Evolutionary conservation across 2,329 filamentous ascomycete species (phyloP), one percentile per base, ranked within the genome.

Genomic region (Zasmidium cellare): DNA sequence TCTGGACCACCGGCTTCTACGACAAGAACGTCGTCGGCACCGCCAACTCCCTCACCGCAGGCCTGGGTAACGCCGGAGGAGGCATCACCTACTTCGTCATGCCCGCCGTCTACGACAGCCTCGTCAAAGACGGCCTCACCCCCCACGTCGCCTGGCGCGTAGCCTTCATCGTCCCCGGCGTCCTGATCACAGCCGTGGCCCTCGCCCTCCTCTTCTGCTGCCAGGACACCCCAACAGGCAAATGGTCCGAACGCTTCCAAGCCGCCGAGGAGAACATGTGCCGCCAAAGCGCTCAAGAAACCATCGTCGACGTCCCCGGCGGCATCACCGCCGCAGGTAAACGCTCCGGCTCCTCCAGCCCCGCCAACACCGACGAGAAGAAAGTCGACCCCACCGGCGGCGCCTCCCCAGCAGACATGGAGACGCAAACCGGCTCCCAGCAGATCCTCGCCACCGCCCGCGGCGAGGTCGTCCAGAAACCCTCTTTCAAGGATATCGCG

Each of bases 21-120:
- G 92, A 97, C 77, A 94, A 92, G 78, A 94, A 92, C 68, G 82
- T 96, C 23, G 89, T 96, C 18, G 92, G 92, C 49, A 92, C 90
- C 5, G 90, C 91, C 60, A 97, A 96, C 71, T 89, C 91, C 2
- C 76, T 96, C 18, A 88, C 91, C 1, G 92, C 87, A 45, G 92
- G 92, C 14, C 88, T 90, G 78, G 92, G 92, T 52, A 96, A 96
- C 67, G 84, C 90, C 23, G 92, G 92, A 58, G 92, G 92, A 62
- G 92, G 92, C 56, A 89, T 96, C 65, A 96, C 92, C 1, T 96
- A 96, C 77, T 96, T 96, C 73, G 84, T 93, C 67, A 96, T 96
- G 91, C 92, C 92, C 1, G 90, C 90, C 3, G 87, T 96, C 57
- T 94, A 88, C 74, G 56, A 64, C 25, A 60, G 64, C 24, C 57